Evolutionary conservation across 768 basidiomycete species (phyloP).

Genomic region (Lactarius sp.): DNA sequence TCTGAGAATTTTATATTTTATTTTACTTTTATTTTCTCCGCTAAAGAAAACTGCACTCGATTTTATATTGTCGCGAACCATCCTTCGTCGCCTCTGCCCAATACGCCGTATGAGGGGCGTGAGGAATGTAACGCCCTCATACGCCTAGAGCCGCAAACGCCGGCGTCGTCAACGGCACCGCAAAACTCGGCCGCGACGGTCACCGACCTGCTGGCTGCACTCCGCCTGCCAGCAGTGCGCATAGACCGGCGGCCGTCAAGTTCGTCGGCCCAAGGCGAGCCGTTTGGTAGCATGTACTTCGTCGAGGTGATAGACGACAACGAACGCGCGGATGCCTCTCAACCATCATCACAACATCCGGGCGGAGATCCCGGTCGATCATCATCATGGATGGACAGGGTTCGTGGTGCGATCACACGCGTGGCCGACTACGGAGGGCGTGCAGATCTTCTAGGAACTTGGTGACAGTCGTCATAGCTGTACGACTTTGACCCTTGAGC

Average conservation of each 20-base stretch:
- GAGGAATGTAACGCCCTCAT: constrained; percentile 36
- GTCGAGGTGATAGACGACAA: constrained; percentile 45
- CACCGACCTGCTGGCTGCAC: constrained; percentile 33
- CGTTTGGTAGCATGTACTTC: constrained; percentile 61
- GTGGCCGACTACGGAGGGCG: constrained; percentile 28
- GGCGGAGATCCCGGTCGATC: not conserved
- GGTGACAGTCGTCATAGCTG: constrained; percentile 12
- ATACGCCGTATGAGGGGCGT: constrained; percentile 5
- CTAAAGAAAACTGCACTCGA: constrained; percentile 60
- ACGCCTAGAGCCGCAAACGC: constrained; percentile 31
- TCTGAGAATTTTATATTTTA: not conserved
- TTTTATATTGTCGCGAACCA: constrained; percentile 55
- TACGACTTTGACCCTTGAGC: not conserved
- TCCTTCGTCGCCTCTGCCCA: constrained; percentile 31
- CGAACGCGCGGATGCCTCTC: constrained; percentile 1
- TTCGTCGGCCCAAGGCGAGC: constrained; percentile 30
- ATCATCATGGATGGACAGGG: constrained; percentile 7
- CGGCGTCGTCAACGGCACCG: not conserved
- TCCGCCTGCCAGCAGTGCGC: constrained; percentile 44
- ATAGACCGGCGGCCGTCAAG: constrained; percentile 62
- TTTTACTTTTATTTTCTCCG: not conserved
- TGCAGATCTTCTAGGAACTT: constrained; percentile 34
- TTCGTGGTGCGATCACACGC: constrained; percentile 3
- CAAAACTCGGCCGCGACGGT: constrained; percentile 22
- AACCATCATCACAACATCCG: not conserved